Conservation (phyloP, 331 rosid species). For the Quercus lobata region DNA sequence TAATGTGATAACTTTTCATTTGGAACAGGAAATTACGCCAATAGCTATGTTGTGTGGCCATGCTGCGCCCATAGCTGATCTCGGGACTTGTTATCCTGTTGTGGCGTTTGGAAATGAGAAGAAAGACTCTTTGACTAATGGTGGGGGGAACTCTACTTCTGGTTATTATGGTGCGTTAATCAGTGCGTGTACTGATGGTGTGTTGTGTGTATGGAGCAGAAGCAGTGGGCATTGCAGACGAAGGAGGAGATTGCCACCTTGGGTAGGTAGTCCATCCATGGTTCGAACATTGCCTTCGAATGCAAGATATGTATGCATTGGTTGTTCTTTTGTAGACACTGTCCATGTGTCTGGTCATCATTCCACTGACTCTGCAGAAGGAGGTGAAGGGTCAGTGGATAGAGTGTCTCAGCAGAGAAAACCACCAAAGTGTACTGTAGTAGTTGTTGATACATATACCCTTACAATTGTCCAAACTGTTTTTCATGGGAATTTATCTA, state of each 20-base stretch:
- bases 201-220: slow-evolving; percentile 93
- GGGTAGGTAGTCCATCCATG: slow-evolving; percentile 84
- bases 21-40: slow-evolving; percentile 65
- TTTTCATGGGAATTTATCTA: slow-evolving; percentile 75
- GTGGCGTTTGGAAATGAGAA: slow-evolving; percentile 28
- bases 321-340: slow-evolving; percentile 64
- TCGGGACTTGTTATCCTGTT: slow-evolving; percentile 62
- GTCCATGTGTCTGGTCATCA: slow-evolving; percentile 28
- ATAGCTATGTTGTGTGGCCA: slow-evolving; percentile 89
- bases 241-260: slow-evolving; percentile 83
- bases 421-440: slow-evolving; percentile 59
- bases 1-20: not conserved
- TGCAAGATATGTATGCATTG: slow-evolving; percentile 74
- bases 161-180: slow-evolving; percentile 51
- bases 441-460: slow-evolving; percentile 70
- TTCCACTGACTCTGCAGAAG: slow-evolving; percentile 44
- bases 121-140: slow-evolving; percentile 25
- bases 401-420: slow-evolving; percentile 57
- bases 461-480: slow-evolving; percentile 75
- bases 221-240: slow-evolving; percentile 89
- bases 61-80: slow-evolving; percentile 73
- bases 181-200: slow-evolving; percentile 85
- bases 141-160: slow-evolving; percentile 23
- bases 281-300: slow-evolving; percentile 64
- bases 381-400: slow-evolving; percentile 36